phyloP scores from a whole-genome alignment of 768 basidiomycete genomes.

The Suillus sp. region DNA sequence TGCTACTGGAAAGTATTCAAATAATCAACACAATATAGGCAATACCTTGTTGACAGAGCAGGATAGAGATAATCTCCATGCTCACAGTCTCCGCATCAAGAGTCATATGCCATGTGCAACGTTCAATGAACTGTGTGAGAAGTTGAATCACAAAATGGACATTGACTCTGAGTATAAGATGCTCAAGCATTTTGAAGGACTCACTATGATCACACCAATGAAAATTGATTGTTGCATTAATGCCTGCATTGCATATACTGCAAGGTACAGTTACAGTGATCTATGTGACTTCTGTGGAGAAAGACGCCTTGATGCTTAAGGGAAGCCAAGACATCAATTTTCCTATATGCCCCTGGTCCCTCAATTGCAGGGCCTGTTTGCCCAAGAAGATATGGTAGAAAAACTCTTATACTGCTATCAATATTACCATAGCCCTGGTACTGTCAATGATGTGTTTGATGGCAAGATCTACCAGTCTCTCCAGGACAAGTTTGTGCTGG shows the following conservation, averaged over 20 bases:
- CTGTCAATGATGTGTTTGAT: constrained; percentile 35
- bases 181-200: neutral
- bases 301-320: neutral
- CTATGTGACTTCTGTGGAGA: constrained; percentile 7
- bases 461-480: constrained; percentile 34
- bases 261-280: constrained; percentile 4
- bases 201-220: neutral
- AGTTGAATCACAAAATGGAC: constrained; percentile 1
- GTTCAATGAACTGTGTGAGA: neutral
- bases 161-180: constrained; percentile 1
- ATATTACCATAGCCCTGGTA: neutral
- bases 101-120: neutral
- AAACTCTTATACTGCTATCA: constrained; percentile 25
- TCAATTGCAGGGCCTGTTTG: constrained; percentile 33
- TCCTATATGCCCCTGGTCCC: constrained; percentile 43
- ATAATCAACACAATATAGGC: neutral
- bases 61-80: neutral
- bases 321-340: constrained; percentile 24
- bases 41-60: neutral
- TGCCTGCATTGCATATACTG: constrained; percentile 6
- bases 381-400: constrained; percentile 24
- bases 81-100: neutral
- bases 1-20: neutral
- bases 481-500: constrained; percentile 22
- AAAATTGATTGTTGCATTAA: constrained; percentile 7